phyloP scores from a whole-genome alignment of 306 rosid species.

The Arachis stenosperma region DNA sequence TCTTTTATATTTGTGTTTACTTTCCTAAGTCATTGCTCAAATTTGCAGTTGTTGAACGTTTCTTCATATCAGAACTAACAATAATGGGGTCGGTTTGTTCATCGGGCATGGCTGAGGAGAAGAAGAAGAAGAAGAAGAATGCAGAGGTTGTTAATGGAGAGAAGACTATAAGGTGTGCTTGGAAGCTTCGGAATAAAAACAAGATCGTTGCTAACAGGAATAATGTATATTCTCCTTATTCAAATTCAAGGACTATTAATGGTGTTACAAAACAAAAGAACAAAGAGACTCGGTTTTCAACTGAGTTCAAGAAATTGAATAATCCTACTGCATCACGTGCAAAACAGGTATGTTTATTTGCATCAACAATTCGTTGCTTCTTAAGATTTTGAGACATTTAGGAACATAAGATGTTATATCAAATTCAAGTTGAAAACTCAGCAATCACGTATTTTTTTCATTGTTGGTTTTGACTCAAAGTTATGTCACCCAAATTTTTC shows the following conservation, averaged over 20 bases:
- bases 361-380: neutral
- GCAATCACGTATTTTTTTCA: too few species aligned
- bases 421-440: too few species aligned
- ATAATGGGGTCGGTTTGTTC: constrained; percentile 82
- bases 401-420: too few species aligned
- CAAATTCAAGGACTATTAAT: constrained; percentile 37
- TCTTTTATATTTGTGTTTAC: neutral
- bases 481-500: too few species aligned
- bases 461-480: too few species aligned
- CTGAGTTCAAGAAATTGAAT: constrained; percentile 46
- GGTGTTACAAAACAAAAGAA: constrained; percentile 36
- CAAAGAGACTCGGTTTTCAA: constrained; percentile 45
- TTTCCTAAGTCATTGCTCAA: neutral
- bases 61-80: neutral
- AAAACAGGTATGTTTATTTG: constrained; percentile 47
- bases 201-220: constrained; percentile 38
- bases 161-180: constrained; percentile 38
- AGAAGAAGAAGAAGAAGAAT: constrained; percentile 39
- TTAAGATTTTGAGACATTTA: too few species aligned
- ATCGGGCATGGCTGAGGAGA: constrained; percentile 34
- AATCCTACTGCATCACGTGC: constrained; percentile 23
- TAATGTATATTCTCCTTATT: constrained; percentile 30
- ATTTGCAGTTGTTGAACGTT: constrained; percentile 8
- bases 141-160: constrained; percentile 5
- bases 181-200: constrained; percentile 44